Base-by-base conservation (phyloP, 208 protist species). In the Trypanosomatidae sp. region DNA sequence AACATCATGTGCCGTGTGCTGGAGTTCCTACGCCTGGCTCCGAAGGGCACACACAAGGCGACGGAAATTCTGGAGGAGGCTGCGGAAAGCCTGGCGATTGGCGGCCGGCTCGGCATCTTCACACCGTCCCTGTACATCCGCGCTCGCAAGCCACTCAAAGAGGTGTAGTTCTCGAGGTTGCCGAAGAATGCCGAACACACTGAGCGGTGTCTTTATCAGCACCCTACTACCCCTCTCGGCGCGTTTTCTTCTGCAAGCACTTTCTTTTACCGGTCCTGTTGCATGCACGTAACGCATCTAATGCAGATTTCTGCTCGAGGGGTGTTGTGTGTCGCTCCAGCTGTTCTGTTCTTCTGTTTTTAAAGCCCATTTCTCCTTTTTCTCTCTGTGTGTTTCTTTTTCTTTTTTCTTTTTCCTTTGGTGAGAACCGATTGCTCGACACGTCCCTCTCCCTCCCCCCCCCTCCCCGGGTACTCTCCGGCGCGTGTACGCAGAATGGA, bases 71-170 rank as follows among this genome's bases (percentile, higher is more conserved):
- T 99, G 36, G 88, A 95, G 71, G 88, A 88, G 55, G 96, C 96
- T 65, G 95, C 97, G 19, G 79, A 90, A 55, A 87, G 72, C 50
- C 90, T 99, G n/a, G 91, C 93, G n/a, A 73, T 81, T 6, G 96
- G 97, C 10, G 98, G 98, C 46, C 59, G 95, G 74, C 76, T 82
- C 58, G 87, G 89, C 62, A 95, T 98, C 73, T 99, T 99, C 82
- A 98, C 97, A 1, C 97, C 97, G 50, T 79, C 87, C 77, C 96
- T 95, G 82, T 98, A 94, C 79, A 76, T 97, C 50, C 78, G 95
- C 30, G 94, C 78, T 19, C 89, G 89, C 71, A 98, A 98, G 85
- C 97, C 96, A 7, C 25, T 47, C 8, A 69, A 55, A n/a, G 25
- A 70, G 50, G 19, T 6, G 3, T 55, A 66, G 58, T 28, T 15